Conservation (phyloP, 2,329 filamentous ascomycete genomes). For the Sordariomycetes sp. region DNA sequence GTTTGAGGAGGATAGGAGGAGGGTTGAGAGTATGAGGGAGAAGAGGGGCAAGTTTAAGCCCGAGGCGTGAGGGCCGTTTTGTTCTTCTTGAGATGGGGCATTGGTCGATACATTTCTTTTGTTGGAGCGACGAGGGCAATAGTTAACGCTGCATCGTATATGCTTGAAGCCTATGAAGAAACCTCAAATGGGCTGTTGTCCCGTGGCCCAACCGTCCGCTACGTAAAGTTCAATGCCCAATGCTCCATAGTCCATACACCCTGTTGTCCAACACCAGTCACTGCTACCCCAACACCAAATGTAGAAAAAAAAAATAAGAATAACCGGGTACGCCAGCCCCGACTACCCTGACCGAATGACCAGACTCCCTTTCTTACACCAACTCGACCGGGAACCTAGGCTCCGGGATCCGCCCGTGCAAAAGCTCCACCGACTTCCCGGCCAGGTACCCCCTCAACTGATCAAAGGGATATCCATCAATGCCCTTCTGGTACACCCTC, state of each 20-base stretch:
- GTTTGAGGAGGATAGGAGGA: conserved; percentile 65
- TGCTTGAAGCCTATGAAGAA: neutral
- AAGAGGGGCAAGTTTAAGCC: conserved; percentile 49
- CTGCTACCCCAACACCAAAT: neutral
- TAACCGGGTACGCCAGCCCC: neutral
- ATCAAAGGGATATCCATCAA: conserved; percentile 18
- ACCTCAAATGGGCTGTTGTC: neutral
- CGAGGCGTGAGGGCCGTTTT: conserved; percentile 21
- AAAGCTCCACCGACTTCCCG: conserved; percentile 5
- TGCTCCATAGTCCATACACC: neutral
- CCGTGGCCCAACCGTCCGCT: neutral
- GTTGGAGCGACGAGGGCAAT: neutral
- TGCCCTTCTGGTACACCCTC: conserved; percentile 17
- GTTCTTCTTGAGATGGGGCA: neutral
- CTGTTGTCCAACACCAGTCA: neutral
- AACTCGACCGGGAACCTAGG: neutral
- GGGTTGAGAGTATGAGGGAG: conserved; percentile 58
- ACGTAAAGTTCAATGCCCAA: neutral
- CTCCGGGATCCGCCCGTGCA: conserved; percentile 1
- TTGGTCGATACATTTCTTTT: neutral
- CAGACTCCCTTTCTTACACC: neutral
- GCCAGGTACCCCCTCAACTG: conserved; percentile 9
- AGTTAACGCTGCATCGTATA: neutral
- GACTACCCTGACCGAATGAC: neutral
- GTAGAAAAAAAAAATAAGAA: neutral